Percentiles rank a stretch among this genome's conserved stretches.
Evolutionary conservation across 106 monocot genomes (phyloP).

Genomic region (Hemerocallis citrina): DNA sequence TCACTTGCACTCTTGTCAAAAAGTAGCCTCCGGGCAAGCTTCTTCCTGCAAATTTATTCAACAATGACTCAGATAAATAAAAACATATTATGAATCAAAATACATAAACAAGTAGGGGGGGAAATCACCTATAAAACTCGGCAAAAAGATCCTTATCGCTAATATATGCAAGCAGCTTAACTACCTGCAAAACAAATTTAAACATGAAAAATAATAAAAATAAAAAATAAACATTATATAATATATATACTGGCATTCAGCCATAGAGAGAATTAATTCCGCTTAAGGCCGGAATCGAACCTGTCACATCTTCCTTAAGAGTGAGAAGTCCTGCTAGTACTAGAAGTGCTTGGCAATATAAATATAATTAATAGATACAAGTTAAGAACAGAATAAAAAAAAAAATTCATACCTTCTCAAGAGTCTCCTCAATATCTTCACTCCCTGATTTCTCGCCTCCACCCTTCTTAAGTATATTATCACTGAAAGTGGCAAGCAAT

Average conservation of each 20-base stretch:
- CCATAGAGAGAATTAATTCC: too few relatives aligned
- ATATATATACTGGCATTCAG: too few relatives aligned
- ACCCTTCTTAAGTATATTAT: slow-evolving; percentile 56
- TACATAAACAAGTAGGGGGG: too few relatives aligned
- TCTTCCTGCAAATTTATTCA: slow-evolving; percentile 32
- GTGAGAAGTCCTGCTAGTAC: too few relatives aligned
- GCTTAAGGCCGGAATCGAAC: too few relatives aligned
- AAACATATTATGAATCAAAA: not conserved
- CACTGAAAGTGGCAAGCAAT: slow-evolving; percentile 53
- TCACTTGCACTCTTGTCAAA: slow-evolving; percentile 58
- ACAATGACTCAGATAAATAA: not conserved
- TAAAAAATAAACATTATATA: too few relatives aligned
- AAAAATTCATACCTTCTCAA: slow-evolving; percentile 38
- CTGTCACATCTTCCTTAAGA: too few relatives aligned
- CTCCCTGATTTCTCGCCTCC: slow-evolving; percentile 54
- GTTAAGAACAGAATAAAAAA: not conserved
- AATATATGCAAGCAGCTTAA: slow-evolving; percentile 46
- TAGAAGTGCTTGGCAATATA: too few relatives aligned
- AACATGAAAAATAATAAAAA: too few relatives aligned
- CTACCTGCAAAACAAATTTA: slow-evolving; percentile 32
- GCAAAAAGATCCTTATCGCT: slow-evolving; percentile 59
- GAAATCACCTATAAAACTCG: slow-evolving; percentile 40
- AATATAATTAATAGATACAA: too few relatives aligned
- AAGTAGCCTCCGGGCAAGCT: slow-evolving; percentile 51
- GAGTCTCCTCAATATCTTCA: slow-evolving; percentile 62